Evolutionary conservation across 2,329 filamentous ascomycete genomes (phyloP).

Genomic region (Diplodia seriata): DNA sequence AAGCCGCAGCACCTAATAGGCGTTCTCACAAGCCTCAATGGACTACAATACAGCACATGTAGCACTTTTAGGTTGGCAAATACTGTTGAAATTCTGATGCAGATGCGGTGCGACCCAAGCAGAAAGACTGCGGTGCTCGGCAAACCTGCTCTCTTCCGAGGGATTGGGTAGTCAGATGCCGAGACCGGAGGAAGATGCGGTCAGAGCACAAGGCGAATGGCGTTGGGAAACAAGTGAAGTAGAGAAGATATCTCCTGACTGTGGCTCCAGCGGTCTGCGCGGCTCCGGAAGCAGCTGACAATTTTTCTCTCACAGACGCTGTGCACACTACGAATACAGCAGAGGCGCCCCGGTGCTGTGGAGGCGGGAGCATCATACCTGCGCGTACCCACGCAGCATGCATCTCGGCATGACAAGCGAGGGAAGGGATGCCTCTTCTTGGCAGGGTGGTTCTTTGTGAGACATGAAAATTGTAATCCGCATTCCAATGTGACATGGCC

Average conservation of each 20-base stretch:
- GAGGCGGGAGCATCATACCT: constrained; percentile 21
- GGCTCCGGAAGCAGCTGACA: constrained; percentile 28
- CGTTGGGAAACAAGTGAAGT: background rate
- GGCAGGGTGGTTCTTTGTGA: constrained; percentile 30
- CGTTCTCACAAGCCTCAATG: background rate
- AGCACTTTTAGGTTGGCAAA: background rate
- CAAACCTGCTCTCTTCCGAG: constrained; percentile 7
- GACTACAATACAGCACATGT: background rate
- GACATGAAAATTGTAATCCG: constrained; percentile 28
- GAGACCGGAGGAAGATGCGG: background rate
- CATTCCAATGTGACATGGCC: constrained; percentile 25
- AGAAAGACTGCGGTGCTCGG: background rate
- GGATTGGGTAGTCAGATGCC: constrained; percentile 5
- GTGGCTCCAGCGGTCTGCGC: constrained; percentile 16
- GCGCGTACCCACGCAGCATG: constrained; percentile 8
- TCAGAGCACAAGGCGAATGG: background rate
- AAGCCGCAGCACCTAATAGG: background rate
- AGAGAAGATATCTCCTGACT: constrained; percentile 26
- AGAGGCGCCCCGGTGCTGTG: constrained; percentile 9
- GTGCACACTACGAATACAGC: constrained; percentile 18
- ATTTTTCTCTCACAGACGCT: constrained; percentile 2
- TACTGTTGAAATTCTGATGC: background rate
- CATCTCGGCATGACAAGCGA: constrained; percentile 26
- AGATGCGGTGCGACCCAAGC: background rate
- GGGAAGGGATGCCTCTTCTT: constrained; percentile 26